Percentiles rank a stretch among this genome's conserved stretches.
Conservation (phyloP, 1,139 yeast genomes). For the Wickerhamomyces sp. region DNA sequence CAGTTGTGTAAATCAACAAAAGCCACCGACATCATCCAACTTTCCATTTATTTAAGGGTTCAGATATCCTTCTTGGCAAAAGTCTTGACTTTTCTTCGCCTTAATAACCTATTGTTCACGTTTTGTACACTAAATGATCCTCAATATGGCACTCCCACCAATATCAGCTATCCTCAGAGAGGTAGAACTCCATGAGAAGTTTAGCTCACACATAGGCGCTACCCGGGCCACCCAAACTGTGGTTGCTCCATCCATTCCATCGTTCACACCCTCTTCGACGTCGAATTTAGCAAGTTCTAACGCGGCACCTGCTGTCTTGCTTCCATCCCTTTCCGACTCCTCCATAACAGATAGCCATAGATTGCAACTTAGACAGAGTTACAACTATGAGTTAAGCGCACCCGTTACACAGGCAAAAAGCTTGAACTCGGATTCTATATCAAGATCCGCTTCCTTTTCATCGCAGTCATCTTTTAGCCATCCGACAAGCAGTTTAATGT, state of each 20-base stretch:
- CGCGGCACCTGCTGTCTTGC: background rate
- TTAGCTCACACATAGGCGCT: background rate
- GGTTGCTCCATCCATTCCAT: background rate
- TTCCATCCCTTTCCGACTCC: background rate
- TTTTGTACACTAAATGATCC: too few relatives aligned
- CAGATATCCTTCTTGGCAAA: conserved; percentile 6
- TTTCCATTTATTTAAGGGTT: conserved; percentile 1
- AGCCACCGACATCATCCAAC: too few relatives aligned
- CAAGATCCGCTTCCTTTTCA: conserved; percentile 5
- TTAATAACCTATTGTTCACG: too few relatives aligned
- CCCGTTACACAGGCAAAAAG: too few relatives aligned
- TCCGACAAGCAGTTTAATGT: too few relatives aligned
- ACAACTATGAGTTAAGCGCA: background rate
- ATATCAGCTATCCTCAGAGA: background rate
- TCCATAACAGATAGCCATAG: conserved; percentile 5
- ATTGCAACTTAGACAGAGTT: conserved; percentile 6
- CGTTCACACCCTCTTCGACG: background rate
- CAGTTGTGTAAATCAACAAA: too few relatives aligned
- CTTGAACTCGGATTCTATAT: background rate
- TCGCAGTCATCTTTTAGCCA: conserved; percentile 1
- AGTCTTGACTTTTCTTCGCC: background rate
- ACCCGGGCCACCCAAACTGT: background rate
- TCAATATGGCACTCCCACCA: background rate
- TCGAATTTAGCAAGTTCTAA: background rate
- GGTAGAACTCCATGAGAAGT: background rate